Evolutionary conservation across 1,284 basidiomycete species (phyloP), one percentile per base, ranked within the genome.

Genomic region (Lentinula novae-zelandiae): DNA sequence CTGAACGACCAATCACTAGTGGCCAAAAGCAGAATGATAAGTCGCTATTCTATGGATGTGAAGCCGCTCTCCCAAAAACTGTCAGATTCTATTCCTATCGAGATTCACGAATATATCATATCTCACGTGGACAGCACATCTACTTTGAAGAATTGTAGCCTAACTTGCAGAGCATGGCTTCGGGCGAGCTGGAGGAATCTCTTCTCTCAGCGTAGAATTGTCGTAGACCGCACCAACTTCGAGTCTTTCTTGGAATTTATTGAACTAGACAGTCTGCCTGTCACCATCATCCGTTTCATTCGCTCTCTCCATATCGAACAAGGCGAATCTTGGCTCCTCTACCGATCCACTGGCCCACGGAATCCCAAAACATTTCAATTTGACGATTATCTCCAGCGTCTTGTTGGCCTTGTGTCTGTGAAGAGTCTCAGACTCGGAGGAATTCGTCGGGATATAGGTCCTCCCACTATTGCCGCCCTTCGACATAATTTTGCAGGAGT

Each of bases 101-200:
- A 56, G 44, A 56, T 44, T n/a, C 44, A 56, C 36, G 54, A 56
- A 8, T n/a, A 27, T 12, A 56, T 56, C 15, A 20, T 56, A 10
- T 44, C 39, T n/a, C 54, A 56, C 10, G 22, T 56, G 12, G 6
- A 12, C 39, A 46, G 44, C 20, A 13, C 17, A 15, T 44, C 33
- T 6, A 17, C 38, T 42, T 17, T 56, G 27, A 56, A 42, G 9
- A 44, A 40, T 46, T 56, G 54, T 22, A 44, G 54, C 33, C 33
- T 56, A 13, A 44, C 44, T 3, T 56, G 54, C 36, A 56, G 34
- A 56, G 54, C 54, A 27, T 56, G 54, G 54, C 36, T 56, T 34
- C 54, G 22, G 10, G 20, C 54, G 12, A 56, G 54, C 33, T 44
- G 54, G 17, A 31, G 36, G 22, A 44, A 44, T 7, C 10, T 56